Percentiles rank a stretch among this genome's conserved stretches.
phyloP scores from a whole-genome alignment of 2,329 filamentous ascomycete species.

The Fusarium domesticum region DNA sequence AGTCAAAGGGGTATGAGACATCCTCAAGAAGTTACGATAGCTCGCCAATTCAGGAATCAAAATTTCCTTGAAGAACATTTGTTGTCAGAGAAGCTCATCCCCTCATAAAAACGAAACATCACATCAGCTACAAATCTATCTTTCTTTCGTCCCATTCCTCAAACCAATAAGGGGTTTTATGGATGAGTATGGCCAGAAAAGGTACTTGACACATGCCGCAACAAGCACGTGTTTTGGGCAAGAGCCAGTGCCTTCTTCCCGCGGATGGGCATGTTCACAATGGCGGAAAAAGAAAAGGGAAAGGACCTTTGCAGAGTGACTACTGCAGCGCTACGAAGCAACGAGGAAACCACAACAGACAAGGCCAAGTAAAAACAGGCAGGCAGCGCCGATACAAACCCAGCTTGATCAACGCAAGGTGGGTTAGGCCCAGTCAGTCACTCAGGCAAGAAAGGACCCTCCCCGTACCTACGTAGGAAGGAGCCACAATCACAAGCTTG shows the following conservation, averaged over 20 bases:
- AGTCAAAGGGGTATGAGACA: not conserved
- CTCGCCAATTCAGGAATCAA: not conserved
- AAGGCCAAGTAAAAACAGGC: not conserved
- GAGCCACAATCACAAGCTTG: not conserved
- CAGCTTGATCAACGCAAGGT: not conserved
- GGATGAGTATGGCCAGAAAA: not conserved
- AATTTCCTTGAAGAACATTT: not conserved
- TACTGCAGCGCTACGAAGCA: not conserved
- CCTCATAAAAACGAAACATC: not conserved
- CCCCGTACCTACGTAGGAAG: not conserved
- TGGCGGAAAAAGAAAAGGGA: not conserved
- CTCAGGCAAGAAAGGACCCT: not conserved
- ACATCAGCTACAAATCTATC: not conserved
- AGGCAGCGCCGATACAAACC: too few relatives aligned
- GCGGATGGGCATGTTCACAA: not conserved
- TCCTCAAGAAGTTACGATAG: not conserved
- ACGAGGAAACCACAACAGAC: not conserved
- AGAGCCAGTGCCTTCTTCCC: not conserved
- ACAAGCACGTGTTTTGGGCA: not conserved
- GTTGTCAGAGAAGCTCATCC: not conserved
- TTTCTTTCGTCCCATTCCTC: not conserved
- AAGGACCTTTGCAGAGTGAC: not conserved
- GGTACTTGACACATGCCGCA: not conserved
- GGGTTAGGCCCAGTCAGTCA: not conserved
- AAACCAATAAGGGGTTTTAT: not conserved